These are phyloP conservation scores for Gracilariopsis chorda DNA, from an alignment of 23 red algal genomes.

Conservation along the genomic window DNA sequence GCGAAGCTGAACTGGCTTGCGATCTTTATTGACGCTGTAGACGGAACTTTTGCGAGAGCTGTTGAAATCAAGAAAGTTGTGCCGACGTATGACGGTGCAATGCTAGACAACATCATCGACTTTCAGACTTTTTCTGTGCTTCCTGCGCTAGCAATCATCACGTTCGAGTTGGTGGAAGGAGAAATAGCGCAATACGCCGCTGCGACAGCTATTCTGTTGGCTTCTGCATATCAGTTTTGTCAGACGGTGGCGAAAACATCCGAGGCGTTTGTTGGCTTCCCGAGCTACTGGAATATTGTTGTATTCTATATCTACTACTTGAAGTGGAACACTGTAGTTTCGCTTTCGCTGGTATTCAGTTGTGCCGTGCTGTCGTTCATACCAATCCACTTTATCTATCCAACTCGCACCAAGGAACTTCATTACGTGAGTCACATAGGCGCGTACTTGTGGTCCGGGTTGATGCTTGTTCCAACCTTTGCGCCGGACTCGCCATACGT, in stretches of 20 bases:
- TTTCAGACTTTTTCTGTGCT: constrained; percentile 60
- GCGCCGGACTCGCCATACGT: neutral
- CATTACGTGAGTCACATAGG: constrained; percentile 1
- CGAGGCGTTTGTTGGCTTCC: constrained; percentile 76
- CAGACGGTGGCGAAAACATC: constrained; percentile 66
- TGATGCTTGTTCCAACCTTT: constrained; percentile 49
- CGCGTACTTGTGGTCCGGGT: constrained; percentile 42
- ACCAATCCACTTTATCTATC: constrained; percentile 71
- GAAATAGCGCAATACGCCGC: neutral
- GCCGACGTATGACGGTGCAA: constrained; percentile 58
- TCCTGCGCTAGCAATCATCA: constrained; percentile 47
- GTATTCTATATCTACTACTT: constrained; percentile 52
- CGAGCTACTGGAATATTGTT: constrained; percentile 75
- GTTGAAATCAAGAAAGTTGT: constrained; percentile 67
- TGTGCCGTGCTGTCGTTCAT: constrained; percentile 60
- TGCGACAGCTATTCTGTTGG: constrained; percentile 27
- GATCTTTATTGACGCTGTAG: constrained; percentile 72
- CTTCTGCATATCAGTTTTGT: constrained; percentile 64
- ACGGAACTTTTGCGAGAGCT: constrained; percentile 71
- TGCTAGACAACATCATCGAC: constrained; percentile 75
- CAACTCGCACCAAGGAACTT: constrained; percentile 24
- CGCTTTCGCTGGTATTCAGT: constrained; percentile 13
- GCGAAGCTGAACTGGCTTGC: constrained; percentile 62
- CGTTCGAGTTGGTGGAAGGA: constrained; percentile 26
- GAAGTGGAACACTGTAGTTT: neutral